Base-by-base conservation (phyloP, 1,284 basidiomycete species). In the Heterobasidion occidentale region DNA sequence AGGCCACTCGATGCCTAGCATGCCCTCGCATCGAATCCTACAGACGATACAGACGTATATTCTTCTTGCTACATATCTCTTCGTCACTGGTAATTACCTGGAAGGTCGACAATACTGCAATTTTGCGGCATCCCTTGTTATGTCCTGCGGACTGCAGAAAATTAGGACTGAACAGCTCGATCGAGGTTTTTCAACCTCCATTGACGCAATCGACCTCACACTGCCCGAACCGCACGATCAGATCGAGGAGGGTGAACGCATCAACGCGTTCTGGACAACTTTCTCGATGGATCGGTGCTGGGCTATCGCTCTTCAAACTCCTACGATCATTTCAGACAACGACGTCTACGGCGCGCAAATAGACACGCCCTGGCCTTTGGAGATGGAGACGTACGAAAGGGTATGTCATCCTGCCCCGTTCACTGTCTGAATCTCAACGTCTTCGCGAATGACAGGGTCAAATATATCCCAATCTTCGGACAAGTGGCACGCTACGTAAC, bases 211-310 rank as follows among this genome's bases (percentile, higher is more conserved):
- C 6, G 58, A 55, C 34, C 47, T 63, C 1, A 56, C 55, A 11
- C 63, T 77, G 27, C 68, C 71, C 4, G 65, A 68, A 0, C 68
- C 76, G 0, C 56, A 62, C 15, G 74, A 79, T 58, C 61, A 60
- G 8, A 65, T 81, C 36, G 77, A 80, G 58, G 78, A 82, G 51
- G 84, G 79, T 54, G 84, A 88, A 63, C 74, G 83, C 42, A 81
- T 86, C 53, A 68, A 81, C 36, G 77, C 83, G 1, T 89, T 89
- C 60, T 89, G 86, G 86, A 79, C 83, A 60, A 83, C 85, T 11
- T 88, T 81, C 65, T 77, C 79, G 56, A 67, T 88, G 58, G 87
- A 89, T 65, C 76, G 80, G 36, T 71, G 68, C 55, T 87, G 85
- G 83, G 81, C 84, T 27, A 77, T 80, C 3, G 75, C 79, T 9